Conservation (phyloP, 2,329 filamentous ascomycete genomes). For the Aspergillus costaricaensis region DNA sequence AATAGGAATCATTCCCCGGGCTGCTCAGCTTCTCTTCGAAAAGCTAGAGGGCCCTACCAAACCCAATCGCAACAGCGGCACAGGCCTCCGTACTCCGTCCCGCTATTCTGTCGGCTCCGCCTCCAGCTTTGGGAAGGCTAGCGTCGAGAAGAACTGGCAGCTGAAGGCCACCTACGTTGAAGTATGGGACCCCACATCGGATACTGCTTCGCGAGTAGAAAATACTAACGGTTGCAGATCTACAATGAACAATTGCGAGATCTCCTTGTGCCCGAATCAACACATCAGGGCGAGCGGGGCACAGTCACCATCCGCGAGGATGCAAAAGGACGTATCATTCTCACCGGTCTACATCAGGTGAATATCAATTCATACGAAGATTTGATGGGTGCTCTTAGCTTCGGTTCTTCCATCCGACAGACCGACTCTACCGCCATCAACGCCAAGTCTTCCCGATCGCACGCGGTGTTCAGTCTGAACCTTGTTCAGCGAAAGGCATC, state of each 20-base stretch:
- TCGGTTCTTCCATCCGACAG: conserved; percentile 90
- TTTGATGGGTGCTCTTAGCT: conserved; percentile 82
- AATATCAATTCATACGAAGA: conserved; percentile 91
- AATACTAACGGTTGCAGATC: conserved; percentile 59
- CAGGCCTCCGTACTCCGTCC: conserved; percentile 76
- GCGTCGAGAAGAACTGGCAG: conserved; percentile 76
- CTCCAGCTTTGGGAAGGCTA: conserved; percentile 48
- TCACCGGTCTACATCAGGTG: conserved; percentile 85
- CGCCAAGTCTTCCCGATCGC: conserved; percentile 93
- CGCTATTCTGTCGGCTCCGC: conserved; percentile 69
- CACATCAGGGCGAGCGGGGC: conserved; percentile 68
- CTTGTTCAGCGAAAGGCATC: conserved; percentile 73
- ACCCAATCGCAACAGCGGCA: conserved; percentile 66
- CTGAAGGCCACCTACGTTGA: conserved; percentile 90
- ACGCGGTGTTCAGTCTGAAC: conserved; percentile 95
- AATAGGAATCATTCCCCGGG: conserved; percentile 92
- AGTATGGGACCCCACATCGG: conserved; percentile 38
- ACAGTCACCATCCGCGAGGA: conserved; percentile 93
- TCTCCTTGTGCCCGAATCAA: conserved; percentile 76
- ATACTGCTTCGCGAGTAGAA: neutral
- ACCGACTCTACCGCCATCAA: conserved; percentile 98
- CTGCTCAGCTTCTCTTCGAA: conserved; percentile 83
- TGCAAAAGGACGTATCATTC: conserved; percentile 86
- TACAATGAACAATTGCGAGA: conserved; percentile 97
- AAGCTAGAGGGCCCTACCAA: conserved; percentile 66